Percentiles rank a stretch among this genome's conserved stretches.
Conservation (phyloP, 495 filamentous ascomycete species). For the Neurospora tetrasperma region DNA sequence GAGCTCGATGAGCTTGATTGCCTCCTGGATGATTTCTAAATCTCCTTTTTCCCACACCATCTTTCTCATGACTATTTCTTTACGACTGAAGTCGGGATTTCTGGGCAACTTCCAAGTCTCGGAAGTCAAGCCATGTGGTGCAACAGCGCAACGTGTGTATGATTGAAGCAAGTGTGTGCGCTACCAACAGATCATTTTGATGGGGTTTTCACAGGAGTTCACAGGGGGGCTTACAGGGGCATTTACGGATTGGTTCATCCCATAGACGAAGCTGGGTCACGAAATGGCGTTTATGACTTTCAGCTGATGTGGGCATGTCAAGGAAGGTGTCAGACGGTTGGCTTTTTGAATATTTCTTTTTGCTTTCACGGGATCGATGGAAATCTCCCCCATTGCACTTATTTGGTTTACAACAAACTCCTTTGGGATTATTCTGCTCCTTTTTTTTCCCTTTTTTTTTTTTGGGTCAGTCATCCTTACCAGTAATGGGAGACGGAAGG, state of each 20-base stretch:
- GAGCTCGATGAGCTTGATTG: slow-evolving; percentile 90
- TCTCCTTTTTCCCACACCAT: neutral
- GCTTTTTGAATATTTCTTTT: slow-evolving; percentile 12
- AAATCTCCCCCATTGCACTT: neutral
- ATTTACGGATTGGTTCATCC: slow-evolving; percentile 12
- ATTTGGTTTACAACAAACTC: neutral
- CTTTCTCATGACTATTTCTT: slow-evolving; percentile 9
- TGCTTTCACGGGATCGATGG: slow-evolving; percentile 1
- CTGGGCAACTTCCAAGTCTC: neutral
- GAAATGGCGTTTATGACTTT: slow-evolving; percentile 11
- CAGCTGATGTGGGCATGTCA: slow-evolving; percentile 16
- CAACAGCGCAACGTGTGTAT: slow-evolving; percentile 14
- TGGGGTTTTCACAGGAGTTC: neutral
- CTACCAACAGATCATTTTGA: slow-evolving; percentile 15
- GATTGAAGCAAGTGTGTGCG: slow-evolving; percentile 10
- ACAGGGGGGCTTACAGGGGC: neutral
- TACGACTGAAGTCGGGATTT: slow-evolving; percentile 2
- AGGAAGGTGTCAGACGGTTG: slow-evolving; percentile 8
- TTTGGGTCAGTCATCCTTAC: slow-evolving; percentile 5
- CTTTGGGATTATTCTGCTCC: slow-evolving; percentile 10
- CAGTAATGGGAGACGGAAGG: slow-evolving; percentile 4
- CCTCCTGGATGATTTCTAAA: slow-evolving; percentile 62
- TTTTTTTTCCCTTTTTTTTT: slow-evolving; percentile 11
- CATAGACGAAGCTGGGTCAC: slow-evolving; percentile 18
- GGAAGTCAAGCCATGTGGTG: slow-evolving; percentile 5